Base-by-base conservation (phyloP, 2,329 filamentous ascomycete species). In the Colletotrichum eleusines region DNA sequence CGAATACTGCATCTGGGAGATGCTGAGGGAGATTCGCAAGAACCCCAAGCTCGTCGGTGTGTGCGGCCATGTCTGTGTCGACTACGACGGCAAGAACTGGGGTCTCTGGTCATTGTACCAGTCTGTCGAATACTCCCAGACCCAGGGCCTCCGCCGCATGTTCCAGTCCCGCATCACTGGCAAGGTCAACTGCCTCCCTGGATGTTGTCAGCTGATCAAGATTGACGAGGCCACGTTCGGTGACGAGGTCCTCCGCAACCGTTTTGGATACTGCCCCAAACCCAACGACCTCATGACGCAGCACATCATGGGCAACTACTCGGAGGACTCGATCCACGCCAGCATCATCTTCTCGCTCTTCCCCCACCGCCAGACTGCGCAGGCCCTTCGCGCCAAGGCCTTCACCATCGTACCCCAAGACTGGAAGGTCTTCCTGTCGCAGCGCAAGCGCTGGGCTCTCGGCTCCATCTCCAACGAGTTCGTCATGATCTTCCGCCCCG, bases 381-480 rank as follows among this genome's bases (percentile, higher is more conserved):
- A 86, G 74, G 84, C 84, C 0, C 78, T 86, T 2, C 78, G 79
- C 0, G 84, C 85, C 38, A 81, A 83, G 63, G 84, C 84, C 14
- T 85, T 79, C 72, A 86, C 84, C 1, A 82, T 84, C 33, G 83
- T 84, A 0, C 84, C 84, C 0, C 82, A 83, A 64, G 78, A 75
- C 46, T 81, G 82, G 79, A 81, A 79, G 33, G 84, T 86, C 0
- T 86, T 85, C 59, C 75, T 86, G 33, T 84, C 83, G 5, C 84
- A 86, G 75, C 80, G 84, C 7, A 84, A 85, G 75, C 80, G 84
- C 0, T 86, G 84, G 84, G 83, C 84, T 0, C 74, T 86, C 12
- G 84, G 83, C 0, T 84, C 83, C 44, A 85, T 83, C 35, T 82
- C 81, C 5, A 86, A 86, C 72, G 84, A 87, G 74, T 81, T 86